Conservation (phyloP, 495 filamentous ascomycete genomes). For the Pyrenopolyporus hunteri region DNA sequence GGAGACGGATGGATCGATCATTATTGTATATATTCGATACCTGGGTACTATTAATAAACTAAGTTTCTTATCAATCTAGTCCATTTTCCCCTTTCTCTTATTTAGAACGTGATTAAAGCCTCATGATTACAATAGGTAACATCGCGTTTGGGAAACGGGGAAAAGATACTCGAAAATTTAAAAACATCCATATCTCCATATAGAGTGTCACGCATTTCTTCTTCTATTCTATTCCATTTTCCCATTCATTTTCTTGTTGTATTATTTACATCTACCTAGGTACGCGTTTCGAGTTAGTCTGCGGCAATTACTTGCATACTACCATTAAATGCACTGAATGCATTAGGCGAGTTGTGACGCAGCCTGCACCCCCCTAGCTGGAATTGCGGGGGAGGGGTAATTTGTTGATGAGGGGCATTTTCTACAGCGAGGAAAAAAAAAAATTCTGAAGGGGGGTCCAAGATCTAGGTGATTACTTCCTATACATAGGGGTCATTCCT, state of each 20-base stretch:
- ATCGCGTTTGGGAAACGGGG: too few relatives aligned
- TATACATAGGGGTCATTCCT: constrained; percentile 1
- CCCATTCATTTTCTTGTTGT: not conserved
- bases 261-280: not conserved
- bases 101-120: too few relatives aligned
- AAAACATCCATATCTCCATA: too few relatives aligned
- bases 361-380: constrained; percentile 2
- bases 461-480: too few relatives aligned
- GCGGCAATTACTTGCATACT: not conserved
- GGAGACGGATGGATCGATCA: too few relatives aligned
- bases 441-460: constrained; percentile 16
- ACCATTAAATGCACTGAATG: not conserved
- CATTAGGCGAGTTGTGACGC: not conserved
- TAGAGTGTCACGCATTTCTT: too few relatives aligned
- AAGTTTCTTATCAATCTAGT: too few relatives aligned
- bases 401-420: constrained; percentile 37
- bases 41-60: too few relatives aligned
- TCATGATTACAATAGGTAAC: too few relatives aligned
- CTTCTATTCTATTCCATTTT: not conserved
- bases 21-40: too few relatives aligned
- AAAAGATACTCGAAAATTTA: too few relatives aligned
- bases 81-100: too few relatives aligned
- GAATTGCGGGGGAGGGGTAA: constrained; percentile 50
- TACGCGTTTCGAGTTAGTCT: not conserved
- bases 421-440: constrained; percentile 21